Evolutionary conservation across 108 stramenopile species (phyloP).

Genomic region (Skeletonema grethae): DNA sequence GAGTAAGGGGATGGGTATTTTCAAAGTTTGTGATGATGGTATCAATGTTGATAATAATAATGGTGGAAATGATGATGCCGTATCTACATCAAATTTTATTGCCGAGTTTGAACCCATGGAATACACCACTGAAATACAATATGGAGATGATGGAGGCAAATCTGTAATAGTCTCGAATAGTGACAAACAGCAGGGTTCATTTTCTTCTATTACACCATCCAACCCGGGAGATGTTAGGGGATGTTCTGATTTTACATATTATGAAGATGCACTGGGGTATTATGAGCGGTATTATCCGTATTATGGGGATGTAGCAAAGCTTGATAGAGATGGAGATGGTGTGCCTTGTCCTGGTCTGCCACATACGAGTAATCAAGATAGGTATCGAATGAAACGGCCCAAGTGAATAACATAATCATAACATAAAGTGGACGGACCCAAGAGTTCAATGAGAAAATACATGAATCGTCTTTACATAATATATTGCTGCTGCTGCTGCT

Average conservation of each 20-base stretch:
- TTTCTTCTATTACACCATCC: slow-evolving; percentile 15
- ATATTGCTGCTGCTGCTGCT: not conserved
- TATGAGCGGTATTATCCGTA: slow-evolving; percentile 59
- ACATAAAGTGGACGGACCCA: too few species aligned
- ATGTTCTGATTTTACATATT: slow-evolving; percentile 66
- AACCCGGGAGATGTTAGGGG: slow-evolving; percentile 57
- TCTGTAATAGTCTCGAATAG: slow-evolving; percentile 10
- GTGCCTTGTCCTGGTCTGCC: slow-evolving; percentile 74
- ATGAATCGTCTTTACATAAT: not conserved
- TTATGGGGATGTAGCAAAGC: slow-evolving; percentile 64
- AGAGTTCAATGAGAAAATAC: not conserved
- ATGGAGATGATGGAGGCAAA: slow-evolving; percentile 52
- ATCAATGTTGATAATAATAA: slow-evolving; percentile 4
- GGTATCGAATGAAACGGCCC: slow-evolving; percentile 63
- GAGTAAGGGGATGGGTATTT: slow-evolving; percentile 42
- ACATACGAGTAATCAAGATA: slow-evolving; percentile 50
- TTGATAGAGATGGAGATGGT: slow-evolving; percentile 72
- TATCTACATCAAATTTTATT: slow-evolving; percentile 15
- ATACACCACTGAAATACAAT: slow-evolving; percentile 35
- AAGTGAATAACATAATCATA: not conserved
- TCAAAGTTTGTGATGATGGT: slow-evolving; percentile 24
- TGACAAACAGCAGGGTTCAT: not conserved
- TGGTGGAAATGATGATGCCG: not conserved
- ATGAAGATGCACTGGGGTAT: slow-evolving; percentile 64
- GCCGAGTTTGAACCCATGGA: slow-evolving; percentile 65